Percentiles rank a stretch among this genome's conserved stretches.
Conservation (phyloP, 2,329 filamentous ascomycete genomes). For the Fusarium annulatum region DNA sequence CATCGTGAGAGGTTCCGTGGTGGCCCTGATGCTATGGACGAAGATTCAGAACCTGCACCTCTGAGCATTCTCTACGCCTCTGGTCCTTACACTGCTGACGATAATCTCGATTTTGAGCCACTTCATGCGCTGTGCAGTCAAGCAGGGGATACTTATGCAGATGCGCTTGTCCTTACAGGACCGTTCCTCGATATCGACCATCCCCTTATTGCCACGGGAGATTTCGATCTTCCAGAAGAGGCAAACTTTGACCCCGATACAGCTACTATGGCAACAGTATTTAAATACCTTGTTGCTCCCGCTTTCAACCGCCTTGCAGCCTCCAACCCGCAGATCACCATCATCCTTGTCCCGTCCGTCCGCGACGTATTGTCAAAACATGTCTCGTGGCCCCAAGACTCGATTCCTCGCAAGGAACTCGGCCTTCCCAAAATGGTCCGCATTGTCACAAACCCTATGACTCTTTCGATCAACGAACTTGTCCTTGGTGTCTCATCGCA, state of each 20-base stretch:
- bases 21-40: slow-evolving; percentile 71
- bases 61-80: slow-evolving; percentile 82
- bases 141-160: slow-evolving; percentile 78
- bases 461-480: slow-evolving; percentile 87
- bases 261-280: slow-evolving; percentile 83
- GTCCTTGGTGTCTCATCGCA: slow-evolving; percentile 84
- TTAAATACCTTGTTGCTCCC: slow-evolving; percentile 81
- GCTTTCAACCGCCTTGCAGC: slow-evolving; percentile 77
- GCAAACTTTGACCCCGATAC: slow-evolving; percentile 78
- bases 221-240: slow-evolving; percentile 79
- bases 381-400: slow-evolving; percentile 81
- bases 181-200: slow-evolving; percentile 95
- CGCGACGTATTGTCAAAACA: slow-evolving; percentile 85
- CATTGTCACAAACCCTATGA: slow-evolving; percentile 91
- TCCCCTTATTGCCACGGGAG: slow-evolving; percentile 82
- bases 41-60: slow-evolving; percentile 65
- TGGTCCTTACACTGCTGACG: slow-evolving; percentile 92
- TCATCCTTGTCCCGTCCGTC: slow-evolving; percentile 84
- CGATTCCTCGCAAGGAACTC: slow-evolving; percentile 75
- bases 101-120: slow-evolving; percentile 90
- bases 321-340: slow-evolving; percentile 79
- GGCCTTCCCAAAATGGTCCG: slow-evolving; percentile 81
- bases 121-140: slow-evolving; percentile 83
- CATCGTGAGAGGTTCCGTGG: slow-evolving; percentile 77
- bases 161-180: slow-evolving; percentile 82